Percentiles rank a stretch among this genome's conserved stretches.
Evolutionary conservation across 2,329 filamentous ascomycete genomes (phyloP).

Genomic region (Sordariomycetes sp.): DNA sequence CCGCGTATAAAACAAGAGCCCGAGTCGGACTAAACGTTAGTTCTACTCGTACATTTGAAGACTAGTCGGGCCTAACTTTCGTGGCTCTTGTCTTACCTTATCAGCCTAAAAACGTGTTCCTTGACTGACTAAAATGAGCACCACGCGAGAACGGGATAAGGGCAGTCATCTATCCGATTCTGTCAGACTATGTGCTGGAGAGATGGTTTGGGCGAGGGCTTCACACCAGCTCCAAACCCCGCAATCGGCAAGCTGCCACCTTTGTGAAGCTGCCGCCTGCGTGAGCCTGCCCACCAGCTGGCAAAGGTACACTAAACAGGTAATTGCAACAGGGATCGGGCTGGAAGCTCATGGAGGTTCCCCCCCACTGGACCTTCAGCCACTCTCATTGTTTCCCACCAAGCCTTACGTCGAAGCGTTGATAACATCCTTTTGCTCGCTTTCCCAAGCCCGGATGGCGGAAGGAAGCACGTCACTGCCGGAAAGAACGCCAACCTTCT

Average conservation of each 20-base stretch:
- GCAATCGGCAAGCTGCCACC: neutral
- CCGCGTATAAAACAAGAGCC: neutral
- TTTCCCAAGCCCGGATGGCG: neutral
- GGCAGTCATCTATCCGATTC: too few relatives aligned
- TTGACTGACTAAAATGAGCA: too few relatives aligned
- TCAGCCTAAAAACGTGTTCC: too few relatives aligned
- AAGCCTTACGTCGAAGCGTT: neutral
- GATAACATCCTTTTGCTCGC: neutral
- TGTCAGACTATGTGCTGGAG: too few relatives aligned
- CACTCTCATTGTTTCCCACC: neutral
- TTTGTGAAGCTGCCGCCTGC: neutral
- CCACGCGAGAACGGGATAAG: too few relatives aligned
- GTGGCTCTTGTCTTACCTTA: too few relatives aligned
- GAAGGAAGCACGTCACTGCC: neutral
- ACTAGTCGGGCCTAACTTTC: too few relatives aligned
- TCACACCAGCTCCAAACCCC: neutral
- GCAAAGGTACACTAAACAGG: neutral
- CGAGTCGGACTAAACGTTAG: neutral
- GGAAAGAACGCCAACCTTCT: neutral
- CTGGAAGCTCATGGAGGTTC: neutral
- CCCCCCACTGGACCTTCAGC: neutral
- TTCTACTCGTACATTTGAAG: neutral
- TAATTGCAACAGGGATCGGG: neutral
- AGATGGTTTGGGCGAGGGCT: neutral
- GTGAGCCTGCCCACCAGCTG: neutral